These are phyloP conservation scores for Sparassis latifolia DNA, from an alignment of 1,284 basidiomycete genomes.

Conservation along the genomic window DNA sequence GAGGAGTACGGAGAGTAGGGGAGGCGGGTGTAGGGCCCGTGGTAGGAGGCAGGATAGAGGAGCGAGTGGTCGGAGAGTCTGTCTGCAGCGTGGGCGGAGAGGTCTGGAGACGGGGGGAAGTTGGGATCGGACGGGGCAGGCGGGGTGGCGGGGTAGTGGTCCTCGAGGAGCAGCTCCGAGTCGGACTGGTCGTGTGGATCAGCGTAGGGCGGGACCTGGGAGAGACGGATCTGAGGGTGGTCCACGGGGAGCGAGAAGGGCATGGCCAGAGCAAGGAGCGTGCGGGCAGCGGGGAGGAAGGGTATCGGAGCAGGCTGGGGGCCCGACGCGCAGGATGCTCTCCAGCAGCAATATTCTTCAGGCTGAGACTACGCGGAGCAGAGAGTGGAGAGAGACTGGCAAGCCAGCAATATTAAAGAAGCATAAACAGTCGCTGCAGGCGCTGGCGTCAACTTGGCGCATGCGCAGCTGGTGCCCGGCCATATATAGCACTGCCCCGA, in stretches of 20 bases:
- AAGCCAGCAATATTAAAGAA: too few relatives aligned
- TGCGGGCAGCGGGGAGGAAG: background rate
- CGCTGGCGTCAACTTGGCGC: too few relatives aligned
- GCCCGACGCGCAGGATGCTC: too few relatives aligned
- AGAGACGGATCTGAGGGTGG: conserved; percentile 13
- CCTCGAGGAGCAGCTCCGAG: conserved; percentile 2
- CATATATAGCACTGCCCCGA: too few relatives aligned
- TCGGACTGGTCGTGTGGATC: conserved; percentile 13
- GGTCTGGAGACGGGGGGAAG: conserved; percentile 16
- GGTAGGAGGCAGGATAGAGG: conserved; percentile 16
- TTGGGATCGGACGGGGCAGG: conserved; percentile 13
- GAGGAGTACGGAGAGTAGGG: conserved; percentile 25
- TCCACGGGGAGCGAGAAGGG: conserved; percentile 12
- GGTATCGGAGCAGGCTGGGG: too few relatives aligned
- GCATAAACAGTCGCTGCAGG: too few relatives aligned
- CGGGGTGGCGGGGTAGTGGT: conserved; percentile 7
- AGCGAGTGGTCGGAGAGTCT: conserved; percentile 14
- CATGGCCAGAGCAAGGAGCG: conserved; percentile 14
- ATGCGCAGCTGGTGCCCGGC: too few relatives aligned
- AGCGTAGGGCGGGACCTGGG: conserved; percentile 10
- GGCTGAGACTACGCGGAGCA: too few relatives aligned
- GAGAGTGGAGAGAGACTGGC: too few relatives aligned
- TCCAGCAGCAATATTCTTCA: too few relatives aligned
- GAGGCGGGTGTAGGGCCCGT: background rate
- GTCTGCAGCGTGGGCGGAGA: conserved; percentile 16